phyloP scores from a whole-genome alignment of 108 stramenopile species.

The Pseudonitzschia pungens region DNA sequence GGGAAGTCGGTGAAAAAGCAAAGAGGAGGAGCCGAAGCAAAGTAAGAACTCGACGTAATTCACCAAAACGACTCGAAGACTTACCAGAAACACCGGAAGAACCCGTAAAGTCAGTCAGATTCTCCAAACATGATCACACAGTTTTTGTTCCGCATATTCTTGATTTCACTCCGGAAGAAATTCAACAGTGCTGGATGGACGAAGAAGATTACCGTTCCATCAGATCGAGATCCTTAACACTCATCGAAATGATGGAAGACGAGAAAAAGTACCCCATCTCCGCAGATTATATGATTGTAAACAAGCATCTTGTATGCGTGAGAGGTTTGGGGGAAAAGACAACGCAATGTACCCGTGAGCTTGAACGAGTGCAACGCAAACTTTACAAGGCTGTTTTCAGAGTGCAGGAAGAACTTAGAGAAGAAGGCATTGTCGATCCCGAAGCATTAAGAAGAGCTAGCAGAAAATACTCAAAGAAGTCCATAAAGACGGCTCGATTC shows the following conservation, averaged over 20 bases:
- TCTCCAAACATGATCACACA: not conserved
- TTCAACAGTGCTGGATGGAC: conserved; percentile 11
- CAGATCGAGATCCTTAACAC: not conserved
- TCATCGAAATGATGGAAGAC: conserved; percentile 17
- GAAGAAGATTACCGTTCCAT: conserved; percentile 15
- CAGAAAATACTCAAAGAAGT: conserved; percentile 13
- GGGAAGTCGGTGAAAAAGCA: conserved; percentile 8
- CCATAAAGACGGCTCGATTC: conserved; percentile 10
- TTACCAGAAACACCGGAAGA: not conserved
- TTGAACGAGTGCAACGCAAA: conserved; percentile 9
- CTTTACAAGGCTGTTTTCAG: conserved; percentile 7
- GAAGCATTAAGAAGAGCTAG: conserved; percentile 1
- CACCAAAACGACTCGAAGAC: not conserved
- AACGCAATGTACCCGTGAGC: conserved; percentile 2
- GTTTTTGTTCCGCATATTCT: not conserved
- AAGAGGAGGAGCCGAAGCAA: conserved; percentile 4
- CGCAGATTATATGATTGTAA: conserved; percentile 14
- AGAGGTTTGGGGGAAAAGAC: conserved; percentile 12
- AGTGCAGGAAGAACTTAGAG: not conserved
- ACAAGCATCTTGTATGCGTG: conserved; percentile 11
- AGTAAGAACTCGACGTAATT: not conserved
- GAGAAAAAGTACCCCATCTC: conserved; percentile 5
- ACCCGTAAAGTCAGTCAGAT: not conserved
- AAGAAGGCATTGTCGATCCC: conserved; percentile 1
- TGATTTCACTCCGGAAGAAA: conserved; percentile 9